A percentile compares a stretch with the other conserved stretches of the same genome.
Evolutionary conservation across 2,329 filamentous ascomycete species (phyloP).

Genomic region (Harringtonia aguacate): DNA sequence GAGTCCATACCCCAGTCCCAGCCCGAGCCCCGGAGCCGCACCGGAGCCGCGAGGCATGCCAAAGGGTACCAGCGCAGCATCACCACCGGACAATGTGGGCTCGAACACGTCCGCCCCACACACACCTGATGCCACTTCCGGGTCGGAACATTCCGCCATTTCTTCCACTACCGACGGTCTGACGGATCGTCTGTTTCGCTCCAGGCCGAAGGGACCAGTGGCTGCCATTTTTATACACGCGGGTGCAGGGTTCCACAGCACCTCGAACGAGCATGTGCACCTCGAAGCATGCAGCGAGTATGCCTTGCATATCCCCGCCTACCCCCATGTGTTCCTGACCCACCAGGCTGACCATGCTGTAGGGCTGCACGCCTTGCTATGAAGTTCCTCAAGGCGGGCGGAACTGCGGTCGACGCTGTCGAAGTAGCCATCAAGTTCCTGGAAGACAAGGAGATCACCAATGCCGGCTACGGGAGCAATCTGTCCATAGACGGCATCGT

Average conservation of each 20-base stretch:
- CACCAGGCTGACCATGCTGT: slow-evolving; percentile 4
- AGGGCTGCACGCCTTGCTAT: slow-evolving; percentile 82
- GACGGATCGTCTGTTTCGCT: slow-evolving; percentile 16
- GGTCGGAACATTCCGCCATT: neutral
- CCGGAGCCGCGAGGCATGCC: neutral
- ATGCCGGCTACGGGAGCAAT: slow-evolving; percentile 93
- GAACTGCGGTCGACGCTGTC: slow-evolving; percentile 75
- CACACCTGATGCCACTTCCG: neutral
- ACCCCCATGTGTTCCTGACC: neutral
- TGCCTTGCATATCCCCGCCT: slow-evolving; percentile 22
- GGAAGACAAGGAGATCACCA: slow-evolving; percentile 92
- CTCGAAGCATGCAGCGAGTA: slow-evolving; percentile 82
- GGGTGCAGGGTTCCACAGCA: slow-evolving; percentile 87
- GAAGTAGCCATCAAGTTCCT: slow-evolving; percentile 80
- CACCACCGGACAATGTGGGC: neutral
- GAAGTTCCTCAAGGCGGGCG: slow-evolving; percentile 67
- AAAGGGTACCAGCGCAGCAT: neutral
- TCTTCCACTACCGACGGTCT: slow-evolving; percentile 10
- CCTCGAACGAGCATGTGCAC: slow-evolving; percentile 74
- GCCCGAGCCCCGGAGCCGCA: slow-evolving; percentile 1
- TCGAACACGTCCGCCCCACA: neutral
- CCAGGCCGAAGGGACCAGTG: slow-evolving; percentile 10
- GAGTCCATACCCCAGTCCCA: slow-evolving; percentile 10
- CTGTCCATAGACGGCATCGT: slow-evolving; percentile 81
- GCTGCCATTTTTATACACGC: slow-evolving; percentile 87